Conservation (phyloP, 768 basidiomycete species). For the Lactarius psammicola region DNA sequence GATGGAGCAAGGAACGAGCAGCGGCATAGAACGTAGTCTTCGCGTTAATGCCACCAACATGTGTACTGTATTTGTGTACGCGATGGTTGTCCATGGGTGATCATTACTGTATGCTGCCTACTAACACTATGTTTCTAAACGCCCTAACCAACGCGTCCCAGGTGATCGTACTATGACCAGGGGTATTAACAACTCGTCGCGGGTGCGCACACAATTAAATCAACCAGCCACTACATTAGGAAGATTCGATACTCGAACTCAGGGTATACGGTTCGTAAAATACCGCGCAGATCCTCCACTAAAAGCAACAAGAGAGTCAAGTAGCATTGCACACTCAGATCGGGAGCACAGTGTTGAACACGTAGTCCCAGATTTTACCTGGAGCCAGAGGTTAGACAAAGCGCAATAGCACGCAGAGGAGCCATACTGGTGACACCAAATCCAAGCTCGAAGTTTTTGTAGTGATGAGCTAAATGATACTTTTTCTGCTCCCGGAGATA, state of each 20-base stretch:
- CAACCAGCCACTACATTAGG: not conserved
- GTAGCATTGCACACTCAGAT: constrained; percentile 42
- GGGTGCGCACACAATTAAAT: not conserved
- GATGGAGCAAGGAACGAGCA: too few species aligned
- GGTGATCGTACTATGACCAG: not conserved
- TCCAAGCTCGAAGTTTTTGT: constrained; percentile 97
- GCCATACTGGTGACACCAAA: constrained; percentile 90
- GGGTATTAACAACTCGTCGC: not conserved
- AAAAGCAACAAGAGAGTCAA: not conserved
- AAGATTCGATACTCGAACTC: not conserved
- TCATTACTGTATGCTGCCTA: not conserved
- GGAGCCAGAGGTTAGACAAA: constrained; percentile 18
- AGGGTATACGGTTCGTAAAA: constrained; percentile 12
- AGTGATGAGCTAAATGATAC: constrained; percentile 97
- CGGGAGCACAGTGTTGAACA: constrained; percentile 80
- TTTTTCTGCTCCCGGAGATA: constrained; percentile 94
- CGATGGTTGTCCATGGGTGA: not conserved
- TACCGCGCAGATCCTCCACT: not conserved
- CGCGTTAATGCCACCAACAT: too few species aligned
- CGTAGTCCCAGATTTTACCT: constrained; percentile 93
- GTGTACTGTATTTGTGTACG: too few species aligned
- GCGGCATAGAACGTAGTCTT: too few species aligned
- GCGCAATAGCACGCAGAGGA: not conserved
- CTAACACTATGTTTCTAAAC: not conserved
- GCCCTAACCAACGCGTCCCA: not conserved